These are phyloP conservation scores for Pyricularia grisea DNA, from an alignment of 2,329 filamentous ascomycete species.

Conservation along the genomic window DNA sequence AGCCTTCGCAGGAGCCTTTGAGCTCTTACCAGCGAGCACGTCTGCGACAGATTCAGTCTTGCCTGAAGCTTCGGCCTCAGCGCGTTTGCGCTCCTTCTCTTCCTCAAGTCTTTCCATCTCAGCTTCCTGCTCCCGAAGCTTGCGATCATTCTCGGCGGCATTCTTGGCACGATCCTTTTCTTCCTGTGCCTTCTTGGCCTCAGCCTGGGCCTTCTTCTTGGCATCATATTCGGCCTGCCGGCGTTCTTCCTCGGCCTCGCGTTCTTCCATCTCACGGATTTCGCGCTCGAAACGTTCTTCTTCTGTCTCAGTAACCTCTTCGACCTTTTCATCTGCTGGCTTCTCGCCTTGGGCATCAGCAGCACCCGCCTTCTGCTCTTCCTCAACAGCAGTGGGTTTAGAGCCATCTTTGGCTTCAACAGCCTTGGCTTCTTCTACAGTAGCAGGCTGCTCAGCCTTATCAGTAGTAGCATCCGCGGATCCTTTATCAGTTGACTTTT, in stretches of 20 bases:
- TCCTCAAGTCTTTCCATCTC: slow-evolving; percentile 68
- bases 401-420: slow-evolving; percentile 19
- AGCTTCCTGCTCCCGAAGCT: slow-evolving; percentile 62
- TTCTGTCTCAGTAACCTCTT: slow-evolving; percentile 25
- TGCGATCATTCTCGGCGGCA: slow-evolving; percentile 24
- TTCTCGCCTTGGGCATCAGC: not conserved
- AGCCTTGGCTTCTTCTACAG: slow-evolving; percentile 12
- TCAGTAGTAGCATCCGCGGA: not conserved
- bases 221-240: slow-evolving; percentile 10
- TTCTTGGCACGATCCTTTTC: slow-evolving; percentile 9
- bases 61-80: slow-evolving; percentile 36
- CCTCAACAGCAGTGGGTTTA: slow-evolving; percentile 12
- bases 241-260: slow-evolving; percentile 11
- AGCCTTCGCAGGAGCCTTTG: slow-evolving; percentile 34
- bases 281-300: slow-evolving; percentile 22
- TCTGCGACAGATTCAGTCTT: slow-evolving; percentile 43
- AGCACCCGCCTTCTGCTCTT: not conserved
- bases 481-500: not conserved
- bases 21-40: slow-evolving; percentile 29
- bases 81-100: slow-evolving; percentile 51
- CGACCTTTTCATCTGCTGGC: slow-evolving; percentile 1
- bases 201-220: slow-evolving; percentile 10
- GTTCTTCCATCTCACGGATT: slow-evolving; percentile 17
- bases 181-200: slow-evolving; percentile 9
- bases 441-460: not conserved